A percentile compares a stretch with the other conserved stretches of the same genome.
Evolutionary conservation across 495 filamentous ascomycete species (phyloP).

Genomic region (Sporormia fimetaria): DNA sequence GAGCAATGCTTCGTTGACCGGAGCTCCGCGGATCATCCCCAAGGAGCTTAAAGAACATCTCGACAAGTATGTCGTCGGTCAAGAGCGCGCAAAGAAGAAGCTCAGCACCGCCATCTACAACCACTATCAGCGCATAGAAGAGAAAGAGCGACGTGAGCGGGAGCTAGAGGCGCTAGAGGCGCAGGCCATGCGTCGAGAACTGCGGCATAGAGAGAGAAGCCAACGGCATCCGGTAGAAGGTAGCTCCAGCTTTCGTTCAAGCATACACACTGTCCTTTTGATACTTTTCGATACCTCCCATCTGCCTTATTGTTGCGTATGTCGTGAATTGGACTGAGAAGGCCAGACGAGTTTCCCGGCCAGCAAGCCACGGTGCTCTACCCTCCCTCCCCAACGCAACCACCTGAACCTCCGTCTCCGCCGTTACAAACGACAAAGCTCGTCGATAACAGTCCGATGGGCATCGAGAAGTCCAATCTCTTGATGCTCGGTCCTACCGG

Average conservation of each 20-base stretch:
- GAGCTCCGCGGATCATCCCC: slow-evolving; percentile 51
- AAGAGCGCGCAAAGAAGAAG: slow-evolving; percentile 91
- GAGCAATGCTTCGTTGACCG: slow-evolving; percentile 21
- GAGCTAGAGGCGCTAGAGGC: slow-evolving; percentile 56
- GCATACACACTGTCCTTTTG: slow-evolving; percentile 1
- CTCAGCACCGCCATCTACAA: slow-evolving; percentile 92
- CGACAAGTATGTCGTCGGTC: slow-evolving; percentile 92
- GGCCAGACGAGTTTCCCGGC: slow-evolving; percentile 66
- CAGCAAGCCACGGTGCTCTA: slow-evolving; percentile 49
- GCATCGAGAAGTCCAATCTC: slow-evolving; percentile 95
- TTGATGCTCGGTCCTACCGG: slow-evolving; percentile 85
- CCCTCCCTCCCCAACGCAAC: slow-evolving; percentile 20
- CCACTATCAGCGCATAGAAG: slow-evolving; percentile 82
- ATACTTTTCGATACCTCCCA: slow-evolving; percentile 1
- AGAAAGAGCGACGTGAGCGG: slow-evolving; percentile 63
- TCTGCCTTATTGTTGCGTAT: neutral
- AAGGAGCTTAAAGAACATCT: slow-evolving; percentile 76
- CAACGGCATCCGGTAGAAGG: slow-evolving; percentile 45
- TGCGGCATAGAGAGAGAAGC: too few relatives aligned
- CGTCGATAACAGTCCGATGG: slow-evolving; percentile 46
- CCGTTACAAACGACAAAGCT: slow-evolving; percentile 37
- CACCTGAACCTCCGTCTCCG: slow-evolving; percentile 23
- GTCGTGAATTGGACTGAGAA: neutral
- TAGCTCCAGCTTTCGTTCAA: slow-evolving; percentile 26
- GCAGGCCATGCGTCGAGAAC: slow-evolving; percentile 39